Evolutionary conservation across 441 rosid genomes (phyloP), one percentile per base, ranked within the genome.

Genomic region (Raphanus hybrid): DNA sequence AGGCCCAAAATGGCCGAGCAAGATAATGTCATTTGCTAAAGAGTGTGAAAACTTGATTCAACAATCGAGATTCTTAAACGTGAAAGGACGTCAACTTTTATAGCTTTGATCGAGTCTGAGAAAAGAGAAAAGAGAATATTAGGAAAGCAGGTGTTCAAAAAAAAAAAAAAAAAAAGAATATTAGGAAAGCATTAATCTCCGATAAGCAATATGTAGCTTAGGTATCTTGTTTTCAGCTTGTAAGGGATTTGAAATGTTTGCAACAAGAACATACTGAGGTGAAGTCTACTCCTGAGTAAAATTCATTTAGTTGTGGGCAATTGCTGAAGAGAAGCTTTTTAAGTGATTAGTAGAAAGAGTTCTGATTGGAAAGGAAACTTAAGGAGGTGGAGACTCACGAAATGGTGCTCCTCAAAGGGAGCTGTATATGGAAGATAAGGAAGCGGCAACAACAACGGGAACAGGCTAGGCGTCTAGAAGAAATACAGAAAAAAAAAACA

Each of bases 361-460:
- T 80, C 85, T 9, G 93, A 87, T 71, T 93, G 85, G 97, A 95
- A 69, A 50, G 82, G 84, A 91, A 86, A 78, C 83, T 90, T 80
- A 85, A 86, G 63, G 96, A 90, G 74, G 32, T 90, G 82, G 96
- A 86, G 80, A 80, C 88, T 45, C 92, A 89, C 20, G 95, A 95
- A 78, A 85, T 73, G 71, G 78, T 84, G 71, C 81, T 90, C 54
- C 26, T 23, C 87, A 84, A 76, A 87, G 86, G 75, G 96, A 90
- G 69, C 88, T 23, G 26, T 2, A 23, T 23, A 23, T 23, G 26
- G 26, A 23, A 23, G 26, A 23, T 23, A 23, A 23, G 26, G 26
- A 23, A 23, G 26, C 26, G 26, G 2, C 26, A 23, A 23, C 26
- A 23, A 23, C 26, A 23, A 23, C 26, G 0, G 26, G 26, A 23